Percentiles rank a stretch among this genome's conserved stretches.
Evolutionary conservation across 2,329 filamentous ascomycete species (phyloP).

Genomic region (Camptophora hylomeconis): DNA sequence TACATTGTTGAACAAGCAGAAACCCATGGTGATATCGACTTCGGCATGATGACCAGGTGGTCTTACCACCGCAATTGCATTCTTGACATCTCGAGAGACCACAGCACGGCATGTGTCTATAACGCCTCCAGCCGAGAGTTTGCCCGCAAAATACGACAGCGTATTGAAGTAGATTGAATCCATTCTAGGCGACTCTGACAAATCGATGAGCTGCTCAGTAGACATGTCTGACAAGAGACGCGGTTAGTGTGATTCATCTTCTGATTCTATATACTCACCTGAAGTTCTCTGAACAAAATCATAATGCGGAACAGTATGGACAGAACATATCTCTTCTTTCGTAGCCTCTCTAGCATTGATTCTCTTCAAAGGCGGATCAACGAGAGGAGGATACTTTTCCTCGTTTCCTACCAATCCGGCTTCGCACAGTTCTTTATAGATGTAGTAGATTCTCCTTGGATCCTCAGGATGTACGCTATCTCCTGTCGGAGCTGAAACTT

Average conservation of each 20-base stretch:
- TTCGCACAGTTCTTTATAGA: slow-evolving; percentile 77
- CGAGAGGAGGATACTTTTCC: slow-evolving; percentile 28
- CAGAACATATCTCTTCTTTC: slow-evolving; percentile 62
- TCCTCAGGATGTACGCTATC: slow-evolving; percentile 87
- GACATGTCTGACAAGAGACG: slow-evolving; percentile 32
- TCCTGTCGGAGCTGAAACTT: slow-evolving; percentile 50
- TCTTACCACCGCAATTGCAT: slow-evolving; percentile 87
- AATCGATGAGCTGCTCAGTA: slow-evolving; percentile 50
- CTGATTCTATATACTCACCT: slow-evolving; percentile 18
- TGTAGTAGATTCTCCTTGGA: slow-evolving; percentile 79
- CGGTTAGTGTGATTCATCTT: no score
- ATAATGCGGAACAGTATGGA: slow-evolving; percentile 67
- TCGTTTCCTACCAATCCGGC: slow-evolving; percentile 59
- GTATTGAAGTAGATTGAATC: slow-evolving; percentile 75
- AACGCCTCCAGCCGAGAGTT: slow-evolving; percentile 78
- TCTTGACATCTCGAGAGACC: slow-evolving; percentile 69
- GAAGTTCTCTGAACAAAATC: slow-evolving; percentile 56
- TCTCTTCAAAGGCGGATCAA: slow-evolving; percentile 45
- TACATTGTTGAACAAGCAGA: slow-evolving; percentile 97
- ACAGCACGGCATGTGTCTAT: slow-evolving; percentile 96
- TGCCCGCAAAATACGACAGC: slow-evolving; percentile 66
- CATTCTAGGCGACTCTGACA: slow-evolving; percentile 47
- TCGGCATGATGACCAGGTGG: slow-evolving; percentile 95
- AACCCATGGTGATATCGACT: slow-evolving; percentile 72
- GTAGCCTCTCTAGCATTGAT: slow-evolving; percentile 70